Percentiles rank a stretch among this genome's conserved stretches.
Conservation (phyloP, 1,139 yeast species). For the Suhomyces taliae region DNA sequence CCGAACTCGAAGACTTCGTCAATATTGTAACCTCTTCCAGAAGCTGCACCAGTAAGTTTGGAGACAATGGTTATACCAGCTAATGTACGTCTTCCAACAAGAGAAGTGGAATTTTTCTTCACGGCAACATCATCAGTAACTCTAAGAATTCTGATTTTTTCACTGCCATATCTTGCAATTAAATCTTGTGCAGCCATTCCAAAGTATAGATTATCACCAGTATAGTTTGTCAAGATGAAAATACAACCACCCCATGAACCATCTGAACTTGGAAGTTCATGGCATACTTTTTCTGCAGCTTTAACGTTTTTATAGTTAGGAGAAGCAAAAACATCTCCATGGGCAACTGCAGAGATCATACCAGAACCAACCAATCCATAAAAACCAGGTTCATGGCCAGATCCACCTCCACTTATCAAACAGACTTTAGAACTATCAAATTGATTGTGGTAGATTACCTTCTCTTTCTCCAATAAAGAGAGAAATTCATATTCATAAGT, state of each 20-base stretch:
- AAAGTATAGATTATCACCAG: constrained; percentile 1
- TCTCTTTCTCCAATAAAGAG: neutral
- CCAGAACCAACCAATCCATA: constrained; percentile 1
- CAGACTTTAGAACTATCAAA: neutral
- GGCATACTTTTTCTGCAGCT: neutral
- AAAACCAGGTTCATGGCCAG: constrained; percentile 1
- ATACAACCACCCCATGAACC: neutral
- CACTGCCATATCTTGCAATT: neutral
- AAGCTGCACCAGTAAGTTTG: neutral
- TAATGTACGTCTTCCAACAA: neutral
- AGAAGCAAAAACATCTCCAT: constrained; percentile 1
- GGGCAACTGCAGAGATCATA: constrained; percentile 1
- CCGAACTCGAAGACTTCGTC: neutral
- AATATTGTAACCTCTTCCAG: neutral
- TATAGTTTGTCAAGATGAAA: constrained; percentile 1
- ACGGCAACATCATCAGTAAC: constrained; percentile 1
- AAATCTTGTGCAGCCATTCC: constrained; percentile 1
- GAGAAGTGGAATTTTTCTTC: neutral
- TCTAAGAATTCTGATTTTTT: neutral
- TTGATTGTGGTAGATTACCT: neutral
- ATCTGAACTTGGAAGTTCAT: neutral
- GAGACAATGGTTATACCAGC: neutral
- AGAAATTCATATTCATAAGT: neutral
- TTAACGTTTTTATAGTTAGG: neutral
- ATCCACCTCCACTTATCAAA: constrained; percentile 1